Evolutionary conservation across 805 yeast species (phyloP), one percentile per base, ranked within the genome.

Genomic region (Jamesozyma hellenica): DNA sequence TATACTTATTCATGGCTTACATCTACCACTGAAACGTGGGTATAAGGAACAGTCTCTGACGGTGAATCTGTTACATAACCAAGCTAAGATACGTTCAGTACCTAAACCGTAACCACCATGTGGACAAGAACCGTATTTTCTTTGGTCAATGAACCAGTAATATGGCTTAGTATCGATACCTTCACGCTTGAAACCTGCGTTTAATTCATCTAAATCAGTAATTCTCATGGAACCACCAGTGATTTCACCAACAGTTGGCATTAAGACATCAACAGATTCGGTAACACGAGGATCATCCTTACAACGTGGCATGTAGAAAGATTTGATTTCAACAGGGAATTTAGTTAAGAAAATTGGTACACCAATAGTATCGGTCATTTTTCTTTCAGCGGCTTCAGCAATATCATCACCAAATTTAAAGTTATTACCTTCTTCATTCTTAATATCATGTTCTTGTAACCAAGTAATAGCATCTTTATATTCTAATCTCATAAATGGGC

Each of bases 211-310:
- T 44, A 73, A 66, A 54, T 77, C 76, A 47, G 73, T 77, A 50
- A 86, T 87, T 75, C 99, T 88, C 99, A 92, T 92, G 35, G 97
- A 90, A 43, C 98, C 99, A 64, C 99, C 99, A 34, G 94, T 85
- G 56, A 92, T 82, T 68, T 92, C 99, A 61, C 99, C 99, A 43
- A 92, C 99, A 53, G 85, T 90, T 55, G 99, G 99, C 96, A 92
- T 88, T 61, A 92, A 73, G 28, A 92, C 96, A 65, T 92, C 99
- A 34, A 92, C 98, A 38, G 95, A 84, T 67, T 94, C 98, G 41
- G 99, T 92, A 55, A 92, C 96, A 58, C 96, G 75, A 44, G 80
- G 81, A 58, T 90, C 97, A 55, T 86, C 96, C 6, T 63, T 58
- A 65, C 95, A 85, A 64, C 79, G 85, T 68, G 82, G 78, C 99